Conservation (phyloP, 306 rosid species). For the Malus domestica region DNA sequence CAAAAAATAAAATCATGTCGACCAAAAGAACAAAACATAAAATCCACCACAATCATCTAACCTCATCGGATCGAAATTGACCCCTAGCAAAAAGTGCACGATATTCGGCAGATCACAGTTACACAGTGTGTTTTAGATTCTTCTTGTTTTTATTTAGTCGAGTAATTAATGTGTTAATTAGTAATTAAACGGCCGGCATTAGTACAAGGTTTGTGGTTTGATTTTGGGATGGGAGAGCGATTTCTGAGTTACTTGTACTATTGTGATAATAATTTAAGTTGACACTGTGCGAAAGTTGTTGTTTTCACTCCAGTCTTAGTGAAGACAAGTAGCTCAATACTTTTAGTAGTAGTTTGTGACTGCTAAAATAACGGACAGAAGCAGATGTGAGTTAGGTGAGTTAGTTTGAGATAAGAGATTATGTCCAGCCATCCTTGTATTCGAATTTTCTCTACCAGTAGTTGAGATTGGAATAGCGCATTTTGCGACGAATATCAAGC, state of each 20-base stretch:
- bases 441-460: no score
- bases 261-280: not conserved
- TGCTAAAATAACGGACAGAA: no score
- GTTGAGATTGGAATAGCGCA: not conserved
- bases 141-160: constrained; percentile 10
- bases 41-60: not conserved
- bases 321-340: not conserved
- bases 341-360: not conserved
- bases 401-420: no score
- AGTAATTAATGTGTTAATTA: constrained; percentile 8
- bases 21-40: not conserved
- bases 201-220: constrained; percentile 41
- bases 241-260: not conserved
- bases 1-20: not conserved
- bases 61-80: not conserved
- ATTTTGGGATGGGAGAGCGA: not conserved
- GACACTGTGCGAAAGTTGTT: not conserved
- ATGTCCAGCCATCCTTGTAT: no score
- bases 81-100: not conserved
- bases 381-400: no score
- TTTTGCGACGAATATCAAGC: not conserved
- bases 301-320: not conserved
- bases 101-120: constrained; percentile 3
- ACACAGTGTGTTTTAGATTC: constrained; percentile 16
- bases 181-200: constrained; percentile 17